These are phyloP conservation scores for Tausonia pullulans DNA, from an alignment of 1,284 basidiomycete genomes.

Conservation along the genomic window DNA sequence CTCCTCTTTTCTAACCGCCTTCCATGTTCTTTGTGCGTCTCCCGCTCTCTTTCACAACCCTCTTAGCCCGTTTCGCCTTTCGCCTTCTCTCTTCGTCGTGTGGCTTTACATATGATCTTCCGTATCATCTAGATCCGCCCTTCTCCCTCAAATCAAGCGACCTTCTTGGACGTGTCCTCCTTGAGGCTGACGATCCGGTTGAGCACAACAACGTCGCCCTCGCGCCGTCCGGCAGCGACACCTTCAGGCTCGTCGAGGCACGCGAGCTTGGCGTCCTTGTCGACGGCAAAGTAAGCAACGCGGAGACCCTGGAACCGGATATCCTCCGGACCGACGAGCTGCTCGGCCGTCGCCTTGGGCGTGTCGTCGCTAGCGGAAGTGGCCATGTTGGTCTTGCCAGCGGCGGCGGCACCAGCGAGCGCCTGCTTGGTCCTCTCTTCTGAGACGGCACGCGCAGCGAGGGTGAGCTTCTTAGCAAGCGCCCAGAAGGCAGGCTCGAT, in stretches of 20 bases:
- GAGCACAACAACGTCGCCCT: conserved; percentile 69
- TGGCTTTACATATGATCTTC: too few species aligned
- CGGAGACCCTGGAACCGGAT: conserved; percentile 95
- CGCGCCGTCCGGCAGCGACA: conserved; percentile 38
- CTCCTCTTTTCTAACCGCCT: too few species aligned
- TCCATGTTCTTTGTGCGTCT: too few species aligned
- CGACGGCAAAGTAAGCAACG: conserved; percentile 89
- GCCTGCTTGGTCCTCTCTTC: conserved; percentile 49
- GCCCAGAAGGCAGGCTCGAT: conserved; percentile 84
- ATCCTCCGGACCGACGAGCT: conserved; percentile 82
- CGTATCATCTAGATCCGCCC: too few species aligned
- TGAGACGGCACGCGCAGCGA: conserved; percentile 56
- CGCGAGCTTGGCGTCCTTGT: conserved; percentile 64
- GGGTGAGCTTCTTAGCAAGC: conserved; percentile 59
- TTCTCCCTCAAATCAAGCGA: too few species aligned
- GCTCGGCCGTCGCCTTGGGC: conserved; percentile 54
- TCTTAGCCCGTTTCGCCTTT: too few species aligned
- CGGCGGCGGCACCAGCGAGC: conserved; percentile 34
- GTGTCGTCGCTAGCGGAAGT: conserved; percentile 42
- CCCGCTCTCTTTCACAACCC: too few species aligned
- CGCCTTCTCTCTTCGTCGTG: too few species aligned
- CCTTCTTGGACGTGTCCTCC: conserved; percentile 77
- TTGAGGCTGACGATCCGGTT: conserved; percentile 93
- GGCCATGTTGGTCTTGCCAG: conserved; percentile 26
- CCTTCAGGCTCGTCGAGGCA: conserved; percentile 48